Evolutionary conservation across 192 early-diverging fungal species (phyloP), one percentile per base, ranked within the genome.

Genomic region (Chytriomyces sp.): DNA sequence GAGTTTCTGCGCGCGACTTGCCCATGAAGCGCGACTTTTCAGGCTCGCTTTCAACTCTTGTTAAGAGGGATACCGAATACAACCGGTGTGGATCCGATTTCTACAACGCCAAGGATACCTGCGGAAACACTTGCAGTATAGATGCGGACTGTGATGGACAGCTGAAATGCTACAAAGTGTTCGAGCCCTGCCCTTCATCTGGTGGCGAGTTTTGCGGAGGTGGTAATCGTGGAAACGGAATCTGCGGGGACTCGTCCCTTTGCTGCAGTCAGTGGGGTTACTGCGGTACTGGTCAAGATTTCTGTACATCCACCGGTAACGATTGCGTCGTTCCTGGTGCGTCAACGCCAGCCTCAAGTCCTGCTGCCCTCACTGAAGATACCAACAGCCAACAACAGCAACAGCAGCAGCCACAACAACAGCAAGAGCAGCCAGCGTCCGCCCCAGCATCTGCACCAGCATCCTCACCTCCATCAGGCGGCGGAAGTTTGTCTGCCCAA

Each of bases 211-310:
- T 16, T 45, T 67, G 66, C 24, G 66, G 66, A 24, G 46, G 46
- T 28, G 66, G 66, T 45, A 13, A 57, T 13, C 16, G 13, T 13
- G 53, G 53, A 57, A 57, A 57, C 20, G 53, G 53, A 13, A 5
- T 67, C 1, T 67, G 66, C 46, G 13, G 13, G 10, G 66, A 67
- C 45, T 13, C 43, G 0, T 67, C 46, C 0, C 13, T 57, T 13
- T 67, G 66, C 24, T 67, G 66, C 45, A 23, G 18, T 11, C 66
- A 67, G 26, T 67, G 66, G 66, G 66, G 66, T 9, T 67, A 67
- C 66, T 67, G 66, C 46, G 66, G 66, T 18, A 46, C 28, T 16
- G 26, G 18, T 5, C 16, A 13, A 57, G 53, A 57, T 20, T 57
- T 57, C 53, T 57, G 53, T 5, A 57, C 53, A 57, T n/a, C 53